Conservation (phyloP, 306 rosid genomes). For the Dryas alaskensis region DNA sequence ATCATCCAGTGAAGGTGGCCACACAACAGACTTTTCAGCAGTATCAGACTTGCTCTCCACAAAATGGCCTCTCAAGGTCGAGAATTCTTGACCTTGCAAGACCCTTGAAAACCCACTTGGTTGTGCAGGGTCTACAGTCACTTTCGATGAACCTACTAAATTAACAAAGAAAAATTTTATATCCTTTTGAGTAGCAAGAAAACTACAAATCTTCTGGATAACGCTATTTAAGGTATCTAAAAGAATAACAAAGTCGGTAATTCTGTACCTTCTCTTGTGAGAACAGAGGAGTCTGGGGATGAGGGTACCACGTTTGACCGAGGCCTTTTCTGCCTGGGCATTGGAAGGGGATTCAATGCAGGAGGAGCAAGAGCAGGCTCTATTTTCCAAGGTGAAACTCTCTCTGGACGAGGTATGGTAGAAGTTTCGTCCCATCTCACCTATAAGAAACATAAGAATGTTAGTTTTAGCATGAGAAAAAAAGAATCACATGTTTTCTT, state of each 20-base stretch:
- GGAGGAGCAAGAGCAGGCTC: conserved; percentile 94
- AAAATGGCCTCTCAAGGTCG: conserved; percentile 73
- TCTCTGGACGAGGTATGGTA: conserved; percentile 83
- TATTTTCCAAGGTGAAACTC: conserved; percentile 94
- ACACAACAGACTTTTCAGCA: conserved; percentile 59
- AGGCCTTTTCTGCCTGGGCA: conserved; percentile 80
- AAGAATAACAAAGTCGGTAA: neutral
- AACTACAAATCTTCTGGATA: conserved; percentile 6
- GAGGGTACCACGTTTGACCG: conserved; percentile 66
- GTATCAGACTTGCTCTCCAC: conserved; percentile 57
- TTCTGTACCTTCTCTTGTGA: conserved; percentile 68
- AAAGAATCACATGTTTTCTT: neutral
- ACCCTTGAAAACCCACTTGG: conserved; percentile 71
- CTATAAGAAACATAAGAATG: conserved; percentile 38
- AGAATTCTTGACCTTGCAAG: conserved; percentile 98
- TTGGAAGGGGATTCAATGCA: conserved; percentile 68
- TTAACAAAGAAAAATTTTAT: neutral
- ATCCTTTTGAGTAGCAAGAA: neutral
- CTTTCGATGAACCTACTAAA: conserved; percentile 54
- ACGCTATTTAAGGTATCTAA: neutral
- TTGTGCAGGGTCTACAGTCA: conserved; percentile 58
- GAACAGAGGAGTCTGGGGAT: conserved; percentile 83
- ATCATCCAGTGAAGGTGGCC: conserved; percentile 60
- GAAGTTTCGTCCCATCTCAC: conserved; percentile 99
- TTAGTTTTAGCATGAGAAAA: neutral